A percentile compares a stretch with the other conserved stretches of the same genome.
Evolutionary conservation across 768 basidiomycete species (phyloP).

Genomic region (Podaxis rugospora): DNA sequence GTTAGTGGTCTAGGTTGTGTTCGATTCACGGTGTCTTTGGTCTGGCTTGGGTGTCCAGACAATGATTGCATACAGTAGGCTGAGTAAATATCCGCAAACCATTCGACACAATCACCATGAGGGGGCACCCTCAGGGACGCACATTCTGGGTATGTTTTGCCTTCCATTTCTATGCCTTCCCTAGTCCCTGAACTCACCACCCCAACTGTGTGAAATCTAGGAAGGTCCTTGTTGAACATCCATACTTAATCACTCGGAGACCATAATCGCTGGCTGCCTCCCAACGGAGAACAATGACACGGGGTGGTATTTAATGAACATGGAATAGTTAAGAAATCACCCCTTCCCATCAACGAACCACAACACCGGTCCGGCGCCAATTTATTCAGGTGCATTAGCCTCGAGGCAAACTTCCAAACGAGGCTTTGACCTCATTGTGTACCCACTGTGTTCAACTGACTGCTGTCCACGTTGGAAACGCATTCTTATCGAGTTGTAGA

Average conservation of each 20-base stretch:
- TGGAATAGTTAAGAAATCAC: not conserved
- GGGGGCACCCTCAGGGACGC: not conserved
- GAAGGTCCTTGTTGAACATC: not conserved
- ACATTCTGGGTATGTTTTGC: not conserved
- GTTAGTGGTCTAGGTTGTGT: too few relatives aligned
- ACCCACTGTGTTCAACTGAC: constrained; percentile 9
- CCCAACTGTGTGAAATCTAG: not conserved
- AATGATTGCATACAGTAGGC: too few relatives aligned
- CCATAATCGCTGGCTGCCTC: not conserved
- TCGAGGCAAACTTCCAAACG: constrained; percentile 25
- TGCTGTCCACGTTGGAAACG: constrained; percentile 11
- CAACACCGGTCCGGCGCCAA: constrained; percentile 11
- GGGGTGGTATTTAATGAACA: not conserved
- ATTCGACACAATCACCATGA: not conserved
- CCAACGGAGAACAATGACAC: constrained; percentile 7
- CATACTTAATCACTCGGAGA: not conserved
- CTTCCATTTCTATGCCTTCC: not conserved
- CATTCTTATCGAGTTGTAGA: constrained; percentile 9
- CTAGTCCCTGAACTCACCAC: not conserved
- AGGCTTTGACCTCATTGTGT: constrained; percentile 11
- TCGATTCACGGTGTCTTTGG: too few relatives aligned
- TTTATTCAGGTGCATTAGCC: constrained; percentile 19
- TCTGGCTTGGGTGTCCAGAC: too few relatives aligned
- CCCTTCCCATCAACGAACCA: constrained; percentile 5
- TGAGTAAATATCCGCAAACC: too few relatives aligned